A percentile compares a stretch with the other conserved stretches of the same genome.
Conservation (phyloP, 1,284 basidiomycete species). For the Omphalotus olearius region DNA sequence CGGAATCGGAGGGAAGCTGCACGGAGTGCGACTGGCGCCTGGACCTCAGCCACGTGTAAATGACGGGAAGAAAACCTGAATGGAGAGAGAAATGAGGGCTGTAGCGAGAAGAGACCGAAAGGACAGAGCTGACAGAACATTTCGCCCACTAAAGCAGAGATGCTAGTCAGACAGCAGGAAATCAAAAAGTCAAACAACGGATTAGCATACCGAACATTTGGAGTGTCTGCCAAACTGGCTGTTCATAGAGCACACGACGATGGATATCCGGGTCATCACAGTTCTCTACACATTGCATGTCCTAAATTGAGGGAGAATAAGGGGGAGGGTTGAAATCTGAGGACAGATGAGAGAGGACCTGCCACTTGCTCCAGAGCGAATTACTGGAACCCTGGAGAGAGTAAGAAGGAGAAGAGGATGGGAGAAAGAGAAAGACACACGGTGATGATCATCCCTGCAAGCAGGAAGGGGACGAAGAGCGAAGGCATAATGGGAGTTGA, state of each 20-base stretch:
- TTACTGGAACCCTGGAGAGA: constrained; percentile 65
- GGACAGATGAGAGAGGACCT: constrained; percentile 39
- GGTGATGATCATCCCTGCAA: constrained; percentile 79
- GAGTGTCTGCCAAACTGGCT: constrained; percentile 91
- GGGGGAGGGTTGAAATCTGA: constrained; percentile 10
- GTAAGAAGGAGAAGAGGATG: background rate
- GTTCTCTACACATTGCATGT: constrained; percentile 95
- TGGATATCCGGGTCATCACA: constrained; percentile 58
- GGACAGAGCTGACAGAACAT: constrained; percentile 73
- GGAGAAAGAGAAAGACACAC: constrained; percentile 31
- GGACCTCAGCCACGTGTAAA: constrained; percentile 61
- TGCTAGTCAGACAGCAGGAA: constrained; percentile 27
- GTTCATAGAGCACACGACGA: constrained; percentile 75
- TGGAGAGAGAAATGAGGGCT: constrained; percentile 22
- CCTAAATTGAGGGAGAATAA: constrained; percentile 37
- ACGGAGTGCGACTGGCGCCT: constrained; percentile 44
- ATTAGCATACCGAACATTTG: constrained; percentile 83
- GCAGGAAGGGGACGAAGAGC: constrained; percentile 41
- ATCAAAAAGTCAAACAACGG: constrained; percentile 16
- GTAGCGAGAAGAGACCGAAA: constrained; percentile 18
- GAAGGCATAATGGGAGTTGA: constrained; percentile 40
- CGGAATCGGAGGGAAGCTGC: constrained; percentile 51
- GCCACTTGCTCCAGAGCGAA: constrained; percentile 78
- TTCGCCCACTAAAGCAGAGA: constrained; percentile 64
- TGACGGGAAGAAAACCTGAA: constrained; percentile 77